A percentile compares a stretch with the other conserved stretches of the same genome.
Conservation (phyloP, 176 grass and related monocot genomes). For the Lolium perenne region DNA sequence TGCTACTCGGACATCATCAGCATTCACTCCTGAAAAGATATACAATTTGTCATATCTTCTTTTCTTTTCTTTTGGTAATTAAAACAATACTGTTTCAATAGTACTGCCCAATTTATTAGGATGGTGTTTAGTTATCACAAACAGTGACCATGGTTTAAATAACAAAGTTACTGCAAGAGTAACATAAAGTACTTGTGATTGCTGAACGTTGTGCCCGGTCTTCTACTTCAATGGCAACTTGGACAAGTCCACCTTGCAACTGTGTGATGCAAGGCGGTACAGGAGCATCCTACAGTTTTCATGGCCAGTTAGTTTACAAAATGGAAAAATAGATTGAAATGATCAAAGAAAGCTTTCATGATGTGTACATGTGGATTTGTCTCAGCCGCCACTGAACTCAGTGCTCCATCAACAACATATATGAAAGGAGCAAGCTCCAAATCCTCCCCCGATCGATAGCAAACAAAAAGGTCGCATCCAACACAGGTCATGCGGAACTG, state of each 20-base stretch:
- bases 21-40: constrained; percentile 85
- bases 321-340: constrained; percentile 29
- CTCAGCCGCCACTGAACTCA: constrained; percentile 83
- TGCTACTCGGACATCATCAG: constrained; percentile 89
- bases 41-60: constrained; percentile 23
- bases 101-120: neutral
- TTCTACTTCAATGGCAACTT: constrained; percentile 99
- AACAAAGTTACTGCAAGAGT: constrained; percentile 11
- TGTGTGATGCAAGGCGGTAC: constrained; percentile 95
- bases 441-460: constrained; percentile 95
- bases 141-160: neutral
- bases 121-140: neutral
- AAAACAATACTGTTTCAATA: constrained; percentile 11
- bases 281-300: constrained; percentile 79
- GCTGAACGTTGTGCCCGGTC: constrained; percentile 95
- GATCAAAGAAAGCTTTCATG: constrained; percentile 28
- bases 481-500: constrained; percentile 92
- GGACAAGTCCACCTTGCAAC: constrained; percentile 91
- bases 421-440: constrained; percentile 82
- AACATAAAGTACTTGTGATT: constrained; percentile 75
- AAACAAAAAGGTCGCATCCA: constrained; percentile 92
- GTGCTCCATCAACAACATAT: constrained; percentile 91
- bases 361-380: constrained; percentile 90
- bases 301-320: constrained; percentile 17
- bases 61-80: constrained; percentile 35